These are phyloP conservation scores for Nicotiana attenuata DNA, from an alignment of 257 asterid species.

Conservation along the genomic window DNA sequence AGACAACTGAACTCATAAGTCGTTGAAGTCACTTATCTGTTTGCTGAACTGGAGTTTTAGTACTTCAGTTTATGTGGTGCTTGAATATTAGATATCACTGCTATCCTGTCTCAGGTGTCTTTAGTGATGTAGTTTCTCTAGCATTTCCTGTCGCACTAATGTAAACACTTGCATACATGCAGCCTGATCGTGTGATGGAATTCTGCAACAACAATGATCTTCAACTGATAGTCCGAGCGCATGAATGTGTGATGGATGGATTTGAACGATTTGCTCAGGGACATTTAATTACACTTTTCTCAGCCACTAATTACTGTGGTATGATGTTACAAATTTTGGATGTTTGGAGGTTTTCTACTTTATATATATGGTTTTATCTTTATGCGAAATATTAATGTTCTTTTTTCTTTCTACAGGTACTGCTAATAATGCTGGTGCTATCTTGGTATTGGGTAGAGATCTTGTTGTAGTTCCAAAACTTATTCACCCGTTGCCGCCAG, in stretches of 20 bases:
- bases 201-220: slow-evolving; percentile 95
- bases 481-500: slow-evolving; percentile 93
- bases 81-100: background rate
- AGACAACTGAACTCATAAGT: background rate
- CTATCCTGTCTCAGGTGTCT: background rate
- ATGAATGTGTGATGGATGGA: slow-evolving; percentile 99
- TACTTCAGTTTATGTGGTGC: background rate
- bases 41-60: background rate
- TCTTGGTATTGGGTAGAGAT: slow-evolving; percentile 96
- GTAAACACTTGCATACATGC: slow-evolving; percentile 19
- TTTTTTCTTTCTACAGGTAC: slow-evolving; percentile 47
- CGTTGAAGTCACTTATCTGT: background rate
- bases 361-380: background rate
- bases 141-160: background rate
- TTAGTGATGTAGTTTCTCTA: background rate
- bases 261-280: slow-evolving; percentile 99
- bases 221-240: slow-evolving; percentile 94
- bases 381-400: background rate
- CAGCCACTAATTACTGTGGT: slow-evolving; percentile 99
- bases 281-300: slow-evolving; percentile 88
- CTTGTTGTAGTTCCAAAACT: slow-evolving; percentile 95
- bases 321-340: slow-evolving; percentile 21
- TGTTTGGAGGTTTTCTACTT: background rate
- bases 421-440: slow-evolving; percentile 98
- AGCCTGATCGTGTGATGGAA: slow-evolving; percentile 99